Evolutionary conservation across 345 rosid species (phyloP).

Genomic region (Gossypium sturtianum): DNA sequence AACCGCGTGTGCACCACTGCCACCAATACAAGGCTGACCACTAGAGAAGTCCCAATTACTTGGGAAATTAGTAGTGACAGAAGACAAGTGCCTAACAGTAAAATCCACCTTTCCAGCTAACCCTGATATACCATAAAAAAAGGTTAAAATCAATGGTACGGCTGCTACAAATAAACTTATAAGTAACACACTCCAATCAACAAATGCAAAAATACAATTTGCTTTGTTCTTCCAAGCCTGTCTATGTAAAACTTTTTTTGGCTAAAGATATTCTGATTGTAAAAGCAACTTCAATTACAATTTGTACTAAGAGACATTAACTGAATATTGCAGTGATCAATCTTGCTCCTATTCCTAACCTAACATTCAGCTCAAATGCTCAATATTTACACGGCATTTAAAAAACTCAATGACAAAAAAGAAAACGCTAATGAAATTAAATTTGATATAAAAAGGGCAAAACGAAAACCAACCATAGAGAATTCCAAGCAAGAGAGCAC

Average conservation of each 20-base stretch:
- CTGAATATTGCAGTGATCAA: background rate
- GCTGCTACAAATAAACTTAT: background rate
- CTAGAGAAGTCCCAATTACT: slow-evolving; percentile 55
- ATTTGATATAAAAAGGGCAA: background rate
- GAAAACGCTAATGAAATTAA: background rate
- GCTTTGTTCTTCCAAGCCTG: background rate
- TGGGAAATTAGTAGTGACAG: slow-evolving; percentile 68
- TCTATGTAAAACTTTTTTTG: background rate
- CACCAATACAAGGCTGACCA: slow-evolving; percentile 62
- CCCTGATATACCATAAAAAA: slow-evolving; percentile 40
- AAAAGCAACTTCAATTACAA: background rate
- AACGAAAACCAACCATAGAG: slow-evolving; percentile 66
- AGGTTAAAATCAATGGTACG: slow-evolving; percentile 4
- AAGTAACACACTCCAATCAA: background rate
- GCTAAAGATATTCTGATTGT: background rate
- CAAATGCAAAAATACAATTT: background rate
- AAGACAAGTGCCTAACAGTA: slow-evolving; percentile 89
- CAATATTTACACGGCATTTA: background rate
- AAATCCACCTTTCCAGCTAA: slow-evolving; percentile 93
- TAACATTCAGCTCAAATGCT: slow-evolving; percentile 3
- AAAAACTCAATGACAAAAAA: background rate
- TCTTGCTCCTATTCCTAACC: background rate
- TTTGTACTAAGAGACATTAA: background rate
- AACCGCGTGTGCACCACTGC: slow-evolving; percentile 58
- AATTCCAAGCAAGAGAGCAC: slow-evolving; percentile 80